phyloP scores from a whole-genome alignment of 768 basidiomycete species.

The Termitomyces sp. region DNA sequence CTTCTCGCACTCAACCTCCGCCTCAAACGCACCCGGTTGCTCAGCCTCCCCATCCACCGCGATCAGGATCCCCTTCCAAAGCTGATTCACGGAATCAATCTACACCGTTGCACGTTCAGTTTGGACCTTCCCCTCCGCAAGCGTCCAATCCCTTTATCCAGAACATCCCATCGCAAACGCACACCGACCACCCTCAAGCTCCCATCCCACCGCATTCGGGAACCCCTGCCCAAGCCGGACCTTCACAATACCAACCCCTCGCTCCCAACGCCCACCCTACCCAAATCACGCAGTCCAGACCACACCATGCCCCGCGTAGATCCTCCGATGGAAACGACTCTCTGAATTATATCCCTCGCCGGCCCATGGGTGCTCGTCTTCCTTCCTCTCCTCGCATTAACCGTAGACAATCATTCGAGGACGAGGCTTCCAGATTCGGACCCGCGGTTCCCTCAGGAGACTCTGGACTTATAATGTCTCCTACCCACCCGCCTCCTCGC shows the following conservation, averaged over 20 bases:
- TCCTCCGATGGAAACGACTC: slow-evolving; percentile 1
- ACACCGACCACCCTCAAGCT: too few relatives aligned
- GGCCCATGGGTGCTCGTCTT: slow-evolving; percentile 1
- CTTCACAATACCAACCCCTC: background rate
- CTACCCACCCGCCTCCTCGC: slow-evolving; percentile 2
- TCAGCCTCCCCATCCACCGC: background rate
- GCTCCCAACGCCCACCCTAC: background rate
- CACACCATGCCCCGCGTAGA: background rate
- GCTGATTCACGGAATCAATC: background rate
- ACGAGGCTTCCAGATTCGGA: background rate
- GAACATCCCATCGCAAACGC: background rate
- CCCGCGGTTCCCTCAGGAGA: slow-evolving; percentile 4
- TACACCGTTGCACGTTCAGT: background rate
- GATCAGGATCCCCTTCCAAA: background rate
- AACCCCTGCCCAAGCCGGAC: background rate
- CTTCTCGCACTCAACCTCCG: background rate
- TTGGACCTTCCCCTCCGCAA: background rate
- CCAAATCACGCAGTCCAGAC: background rate
- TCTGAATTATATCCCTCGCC: background rate
- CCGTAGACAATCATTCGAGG: background rate
- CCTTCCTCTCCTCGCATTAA: background rate
- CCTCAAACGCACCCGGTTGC: background rate
- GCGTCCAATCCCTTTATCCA: background rate
- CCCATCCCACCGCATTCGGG: background rate
- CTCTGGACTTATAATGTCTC: slow-evolving; percentile 1